Evolutionary conservation across 139 green algal species (phyloP), one percentile per base, ranked within the genome.

Genomic region (Haematococcus sp.): DNA sequence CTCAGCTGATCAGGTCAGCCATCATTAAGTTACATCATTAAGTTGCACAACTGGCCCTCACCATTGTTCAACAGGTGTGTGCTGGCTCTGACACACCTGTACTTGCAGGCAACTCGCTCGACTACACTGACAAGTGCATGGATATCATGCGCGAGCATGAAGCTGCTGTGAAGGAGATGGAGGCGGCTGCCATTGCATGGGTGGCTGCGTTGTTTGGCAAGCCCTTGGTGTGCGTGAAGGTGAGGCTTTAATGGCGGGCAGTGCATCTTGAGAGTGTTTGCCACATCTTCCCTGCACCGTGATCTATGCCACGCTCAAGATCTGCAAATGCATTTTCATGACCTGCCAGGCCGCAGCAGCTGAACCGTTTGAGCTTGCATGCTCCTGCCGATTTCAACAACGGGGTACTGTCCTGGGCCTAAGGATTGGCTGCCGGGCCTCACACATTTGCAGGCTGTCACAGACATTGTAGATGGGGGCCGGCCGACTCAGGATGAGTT

Each of bases 391-490:
- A n/a, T n/a, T n/a, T n/a, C n/a, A n/a, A n/a, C n/a, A n/a, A n/a
- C n/a, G n/a, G n/a, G n/a, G n/a, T n/a, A n/a, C n/a, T n/a, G n/a
- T n/a, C n/a, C n/a, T n/a, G n/a, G n/a, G n/a, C n/a, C n/a, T n/a
- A n/a, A n/a, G n/a, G n/a, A n/a, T n/a, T n/a, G n/a, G n/a, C n/a
- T n/a, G n/a, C n/a, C n/a, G n/a, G n/a, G n/a, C n/a, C 25, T 11
- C 59, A 34, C 59, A 35, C 25, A 67, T 19, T 3, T 49, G 32
- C 69, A 75, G 76, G 54, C 76, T 2, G 71, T 95, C 28, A 98
- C 94, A 0, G 95, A 98, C 85, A 98, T 98, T 78, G 95, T 98
- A 61, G 95, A 98, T 67, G 94, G 94, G 22, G 88, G 86, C 54
- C 71, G 76, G 17, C 66, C 87, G 11, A 70, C 83, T 0, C 59